Percentiles rank a stretch among this genome's conserved stretches.
phyloP scores from a whole-genome alignment of 192 early-diverging fungal genomes.

The Entomortierella chlamydospora region DNA sequence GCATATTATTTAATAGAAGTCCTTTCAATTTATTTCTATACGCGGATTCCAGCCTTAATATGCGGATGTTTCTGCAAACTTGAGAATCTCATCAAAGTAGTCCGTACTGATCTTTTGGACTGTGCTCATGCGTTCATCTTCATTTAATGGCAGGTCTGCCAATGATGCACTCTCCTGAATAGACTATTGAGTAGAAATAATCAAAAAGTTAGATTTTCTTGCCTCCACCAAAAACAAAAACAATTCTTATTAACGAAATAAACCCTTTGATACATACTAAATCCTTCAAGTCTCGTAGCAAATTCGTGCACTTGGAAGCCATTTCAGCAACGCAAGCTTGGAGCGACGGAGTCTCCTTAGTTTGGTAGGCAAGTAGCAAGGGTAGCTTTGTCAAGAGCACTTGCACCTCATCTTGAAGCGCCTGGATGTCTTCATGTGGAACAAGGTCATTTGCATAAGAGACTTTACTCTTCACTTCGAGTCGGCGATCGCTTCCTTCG shows the following conservation, averaged over 20 bases:
- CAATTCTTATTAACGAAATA: background rate
- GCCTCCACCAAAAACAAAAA: background rate
- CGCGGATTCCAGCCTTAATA: background rate
- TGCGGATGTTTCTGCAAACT: constrained; percentile 27
- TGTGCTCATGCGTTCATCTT: constrained; percentile 33
- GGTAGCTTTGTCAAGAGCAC: constrained; percentile 24
- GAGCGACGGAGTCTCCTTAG: background rate
- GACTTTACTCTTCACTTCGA: constrained; percentile 15
- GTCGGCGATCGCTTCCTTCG: constrained; percentile 17
- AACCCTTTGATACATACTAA: constrained; percentile 15
- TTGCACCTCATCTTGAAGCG: constrained; percentile 13
- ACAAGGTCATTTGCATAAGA: constrained; percentile 41
- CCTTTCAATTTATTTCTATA: constrained; percentile 1
- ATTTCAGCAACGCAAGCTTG: constrained; percentile 36
- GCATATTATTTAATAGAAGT: background rate
- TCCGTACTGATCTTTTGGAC: constrained; percentile 47
- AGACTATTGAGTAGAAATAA: constrained; percentile 12
- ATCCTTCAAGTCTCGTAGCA: constrained; percentile 34
- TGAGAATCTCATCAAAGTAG: constrained; percentile 50
- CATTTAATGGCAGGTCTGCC: constrained; percentile 24
- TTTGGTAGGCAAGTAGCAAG: constrained; percentile 3
- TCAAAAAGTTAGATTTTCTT: background rate
- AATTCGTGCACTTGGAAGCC: constrained; percentile 33
- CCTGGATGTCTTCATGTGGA: constrained; percentile 22
- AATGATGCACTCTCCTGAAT: constrained; percentile 23